phyloP scores from a whole-genome alignment of 2,329 filamentous ascomycete species.

The Diplodia sapinea region DNA sequence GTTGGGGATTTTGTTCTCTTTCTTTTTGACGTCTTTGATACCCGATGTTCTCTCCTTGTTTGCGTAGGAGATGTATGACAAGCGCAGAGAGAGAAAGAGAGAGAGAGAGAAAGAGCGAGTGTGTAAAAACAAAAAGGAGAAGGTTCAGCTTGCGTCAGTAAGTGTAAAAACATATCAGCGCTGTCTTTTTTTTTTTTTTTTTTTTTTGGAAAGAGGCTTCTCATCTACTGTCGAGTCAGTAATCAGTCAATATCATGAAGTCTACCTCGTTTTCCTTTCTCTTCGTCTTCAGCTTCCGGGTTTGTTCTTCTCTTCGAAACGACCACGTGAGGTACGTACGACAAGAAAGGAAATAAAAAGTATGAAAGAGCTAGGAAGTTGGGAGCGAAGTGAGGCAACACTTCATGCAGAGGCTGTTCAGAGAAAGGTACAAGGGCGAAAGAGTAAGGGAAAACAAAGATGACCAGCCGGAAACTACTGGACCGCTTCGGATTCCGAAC shows the following conservation, averaged over 20 bases:
- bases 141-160: background rate
- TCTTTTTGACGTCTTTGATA: background rate
- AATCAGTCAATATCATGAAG: background rate
- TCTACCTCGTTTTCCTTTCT: background rate
- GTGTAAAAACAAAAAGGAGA: background rate
- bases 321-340: too few relatives aligned
- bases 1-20: background rate
- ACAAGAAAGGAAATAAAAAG: background rate
- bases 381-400: background rate
- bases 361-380: constrained; percentile 4
- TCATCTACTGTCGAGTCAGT: background rate
- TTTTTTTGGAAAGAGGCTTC: too few relatives aligned
- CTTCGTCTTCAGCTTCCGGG: background rate
- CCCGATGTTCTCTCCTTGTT: background rate
- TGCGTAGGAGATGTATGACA: background rate
- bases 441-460: background rate
- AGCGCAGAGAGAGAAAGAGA: too few relatives aligned
- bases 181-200: too few relatives aligned
- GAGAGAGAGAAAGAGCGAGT: too few relatives aligned
- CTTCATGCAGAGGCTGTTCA: too few relatives aligned
- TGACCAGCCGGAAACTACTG: background rate
- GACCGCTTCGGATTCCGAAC: too few relatives aligned
- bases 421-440: background rate
- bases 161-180: too few relatives aligned
- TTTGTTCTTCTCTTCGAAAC: background rate